Evolutionary conservation across 129 eudicot genomes (phyloP), one percentile per base, ranked within the genome.

Genomic region (Centella asiatica): DNA sequence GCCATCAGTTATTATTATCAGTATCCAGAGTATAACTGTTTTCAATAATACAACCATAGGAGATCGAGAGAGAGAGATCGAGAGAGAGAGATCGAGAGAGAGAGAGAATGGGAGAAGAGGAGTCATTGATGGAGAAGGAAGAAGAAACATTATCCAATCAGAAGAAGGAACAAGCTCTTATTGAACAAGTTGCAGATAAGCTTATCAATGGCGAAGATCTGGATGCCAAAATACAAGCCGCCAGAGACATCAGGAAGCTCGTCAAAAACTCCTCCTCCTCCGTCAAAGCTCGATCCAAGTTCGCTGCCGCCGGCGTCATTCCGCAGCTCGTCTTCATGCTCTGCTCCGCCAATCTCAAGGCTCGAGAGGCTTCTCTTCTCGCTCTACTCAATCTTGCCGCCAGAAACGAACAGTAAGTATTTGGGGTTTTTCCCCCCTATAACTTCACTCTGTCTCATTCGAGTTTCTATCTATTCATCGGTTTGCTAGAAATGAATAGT

Each of bases 351-450:
- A 70, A 73, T 19, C 66, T 73, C 50, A 83, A 74, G 19, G 87
- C 94, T 24, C 80, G 83, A 7, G 83, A 88, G 69, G 82, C 81
- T 12, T 77, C 94, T 1, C 76, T 88, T 37, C 87, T 88, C 17
- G 96, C 96, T 2, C 73, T 88, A 42, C 94, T 88, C 68, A 88
- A 88, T 68, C 89, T 88, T 66, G 96, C 94, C 15, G 82, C 77
- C 27, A 71, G 92, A 37, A 84, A 87, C 53, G 86, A 83, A 68
- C 76, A 82, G 93, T 87, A 4, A 51, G 79, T 72, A 34, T 5
- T 29, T 17, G 24, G 17, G 27, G 0, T 56, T 9, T n/a, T 3
- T 2, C 9, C 3, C 31, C 18, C 0, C 4, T 47, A 18, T 45
- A 2, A 6, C 11, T 4, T 5, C 18, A 26, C 4, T 55, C 3